phyloP scores from a whole-genome alignment of 768 basidiomycete genomes.

The Clitopilus passeckerianus region DNA sequence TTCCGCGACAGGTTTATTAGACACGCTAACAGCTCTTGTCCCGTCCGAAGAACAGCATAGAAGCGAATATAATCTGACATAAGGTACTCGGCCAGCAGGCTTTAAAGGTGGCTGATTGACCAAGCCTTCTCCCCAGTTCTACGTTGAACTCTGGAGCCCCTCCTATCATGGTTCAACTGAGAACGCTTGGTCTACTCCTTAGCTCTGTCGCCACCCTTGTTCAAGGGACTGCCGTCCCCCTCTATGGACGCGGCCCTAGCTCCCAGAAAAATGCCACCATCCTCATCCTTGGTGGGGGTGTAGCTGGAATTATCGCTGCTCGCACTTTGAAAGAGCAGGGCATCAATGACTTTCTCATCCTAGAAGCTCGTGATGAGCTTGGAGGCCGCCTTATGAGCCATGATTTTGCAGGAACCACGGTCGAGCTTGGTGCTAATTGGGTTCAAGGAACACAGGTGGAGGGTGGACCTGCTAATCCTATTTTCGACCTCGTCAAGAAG shows the following conservation, averaged over 20 bases:
- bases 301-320: constrained; percentile 65
- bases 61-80: no score
- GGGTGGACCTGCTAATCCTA: constrained; percentile 52
- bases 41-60: no score
- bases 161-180: background rate
- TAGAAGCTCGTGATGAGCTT: constrained; percentile 53
- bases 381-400: constrained; percentile 56
- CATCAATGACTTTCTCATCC: constrained; percentile 50
- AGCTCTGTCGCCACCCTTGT: background rate
- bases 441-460: constrained; percentile 45
- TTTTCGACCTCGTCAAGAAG: constrained; percentile 52
- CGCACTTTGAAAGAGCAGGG: constrained; percentile 50
- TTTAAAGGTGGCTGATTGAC: background rate
- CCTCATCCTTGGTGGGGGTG: constrained; percentile 63
- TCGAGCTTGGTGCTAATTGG: constrained; percentile 64
- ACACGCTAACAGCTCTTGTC: no score
- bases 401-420: constrained; percentile 38
- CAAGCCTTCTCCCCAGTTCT: background rate
- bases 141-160: background rate
- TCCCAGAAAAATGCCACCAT: constrained; percentile 21
- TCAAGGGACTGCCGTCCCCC: background rate
- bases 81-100: no score
- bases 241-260: background rate
- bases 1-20: no score
- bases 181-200: background rate